A percentile compares a stretch with the other conserved stretches of the same genome.
These are phyloP conservation scores for Talaromyces adpressus DNA, from an alignment of 495 filamentous ascomycete genomes.

Conservation along the genomic window DNA sequence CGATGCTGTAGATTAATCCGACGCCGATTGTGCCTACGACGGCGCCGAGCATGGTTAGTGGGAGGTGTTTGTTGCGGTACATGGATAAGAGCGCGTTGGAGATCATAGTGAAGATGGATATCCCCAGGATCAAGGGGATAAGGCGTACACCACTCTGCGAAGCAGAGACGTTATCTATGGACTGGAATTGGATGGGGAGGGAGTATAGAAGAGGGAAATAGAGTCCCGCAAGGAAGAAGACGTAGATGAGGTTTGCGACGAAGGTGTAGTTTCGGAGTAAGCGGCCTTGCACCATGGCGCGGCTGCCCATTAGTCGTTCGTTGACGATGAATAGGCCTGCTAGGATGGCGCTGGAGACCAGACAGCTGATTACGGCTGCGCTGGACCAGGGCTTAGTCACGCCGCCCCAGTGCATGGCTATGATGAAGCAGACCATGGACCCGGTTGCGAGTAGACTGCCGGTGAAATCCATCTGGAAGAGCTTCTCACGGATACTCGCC, in stretches of 20 bases:
- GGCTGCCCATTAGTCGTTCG: constrained; percentile 17
- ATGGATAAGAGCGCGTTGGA: constrained; percentile 46
- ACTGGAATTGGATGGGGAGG: constrained; percentile 40
- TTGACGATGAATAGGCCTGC: constrained; percentile 15
- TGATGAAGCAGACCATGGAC: constrained; percentile 29
- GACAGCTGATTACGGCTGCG: constrained; percentile 24
- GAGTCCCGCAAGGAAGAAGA: constrained; percentile 44
- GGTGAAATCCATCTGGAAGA: constrained; percentile 26
- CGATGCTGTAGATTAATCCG: constrained; percentile 56
- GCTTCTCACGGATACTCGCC: constrained; percentile 11
- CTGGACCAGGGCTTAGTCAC: constrained; percentile 27
- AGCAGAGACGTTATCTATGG: constrained; percentile 47
- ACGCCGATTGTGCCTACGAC: constrained; percentile 51
- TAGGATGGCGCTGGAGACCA: constrained; percentile 26
- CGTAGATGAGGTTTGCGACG: constrained; percentile 44
- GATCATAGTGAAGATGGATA: constrained; percentile 22
- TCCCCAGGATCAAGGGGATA: constrained; percentile 42
- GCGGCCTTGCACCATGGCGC: constrained; percentile 23
- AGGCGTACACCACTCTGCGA: constrained; percentile 43
- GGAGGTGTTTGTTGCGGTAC: constrained; percentile 58
- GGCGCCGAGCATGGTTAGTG: constrained; percentile 50
- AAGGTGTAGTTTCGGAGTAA: constrained; percentile 38
- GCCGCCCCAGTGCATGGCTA: constrained; percentile 39
- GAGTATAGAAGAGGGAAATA: constrained; percentile 49
- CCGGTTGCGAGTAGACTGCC: constrained; percentile 27